phyloP scores from a whole-genome alignment of 352 stramenopile species.

The Phytophthora ohioensis region DNA sequence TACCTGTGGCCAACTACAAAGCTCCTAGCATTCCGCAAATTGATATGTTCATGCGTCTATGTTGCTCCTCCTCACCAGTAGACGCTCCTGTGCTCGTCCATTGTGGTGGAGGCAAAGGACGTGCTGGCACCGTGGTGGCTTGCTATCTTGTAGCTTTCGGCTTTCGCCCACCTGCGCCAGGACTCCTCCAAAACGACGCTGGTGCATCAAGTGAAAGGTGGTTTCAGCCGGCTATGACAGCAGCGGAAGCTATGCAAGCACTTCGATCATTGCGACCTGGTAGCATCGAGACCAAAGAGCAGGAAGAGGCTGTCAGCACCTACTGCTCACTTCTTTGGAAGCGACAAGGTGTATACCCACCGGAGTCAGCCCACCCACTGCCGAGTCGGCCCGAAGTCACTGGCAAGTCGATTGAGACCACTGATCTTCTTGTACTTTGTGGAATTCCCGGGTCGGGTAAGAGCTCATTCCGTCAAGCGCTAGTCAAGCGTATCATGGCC shows the following conservation, averaged over 20 bases:
- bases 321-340: constrained; percentile 75
- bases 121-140: constrained; percentile 68
- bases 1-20: constrained; percentile 67
- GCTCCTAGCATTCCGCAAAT: constrained; percentile 64
- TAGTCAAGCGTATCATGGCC: constrained; percentile 47
- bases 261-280: constrained; percentile 57
- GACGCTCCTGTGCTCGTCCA: constrained; percentile 59
- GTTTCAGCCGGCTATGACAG: constrained; percentile 58
- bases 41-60: constrained; percentile 63
- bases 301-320: constrained; percentile 51
- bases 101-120: constrained; percentile 72
- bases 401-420: constrained; percentile 39
- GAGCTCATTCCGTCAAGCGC: constrained; percentile 61
- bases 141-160: constrained; percentile 75
- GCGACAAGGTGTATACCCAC: constrained; percentile 47
- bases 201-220: background rate
- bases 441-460: constrained; percentile 68
- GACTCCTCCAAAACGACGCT: constrained; percentile 4
- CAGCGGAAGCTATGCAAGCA: constrained; percentile 48
- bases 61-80: constrained; percentile 18
- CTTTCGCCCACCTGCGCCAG: constrained; percentile 43
- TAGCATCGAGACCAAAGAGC: constrained; percentile 66
- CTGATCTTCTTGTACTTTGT: constrained; percentile 67
- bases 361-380: constrained; percentile 34
- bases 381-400: constrained; percentile 45